Conservation (phyloP, 208 protist species). For the Trypanosoma cruzi region DNA sequence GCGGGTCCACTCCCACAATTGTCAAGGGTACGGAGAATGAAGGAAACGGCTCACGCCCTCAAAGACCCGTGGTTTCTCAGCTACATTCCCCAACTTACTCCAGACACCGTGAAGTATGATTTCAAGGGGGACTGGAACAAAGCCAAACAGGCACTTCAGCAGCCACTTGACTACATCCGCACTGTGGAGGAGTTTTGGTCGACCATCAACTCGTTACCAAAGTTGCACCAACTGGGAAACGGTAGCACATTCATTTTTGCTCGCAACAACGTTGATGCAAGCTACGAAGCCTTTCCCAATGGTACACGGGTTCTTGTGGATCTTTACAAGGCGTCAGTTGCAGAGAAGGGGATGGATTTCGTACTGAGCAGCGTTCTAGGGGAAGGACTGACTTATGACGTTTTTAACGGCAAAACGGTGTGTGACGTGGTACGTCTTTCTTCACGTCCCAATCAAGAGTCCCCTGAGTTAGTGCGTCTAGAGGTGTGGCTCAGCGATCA, state of each 20-base stretch:
- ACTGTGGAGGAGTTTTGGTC: constrained; percentile 92
- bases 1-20: neutral
- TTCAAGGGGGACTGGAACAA: constrained; percentile 89
- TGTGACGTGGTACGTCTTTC: constrained; percentile 88
- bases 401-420: constrained; percentile 53
- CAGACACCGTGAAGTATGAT: constrained; percentile 67
- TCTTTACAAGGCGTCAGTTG: constrained; percentile 57
- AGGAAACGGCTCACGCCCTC: constrained; percentile 63
- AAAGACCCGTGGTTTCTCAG: constrained; percentile 85
- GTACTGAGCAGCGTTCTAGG: constrained; percentile 78
- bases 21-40: neutral
- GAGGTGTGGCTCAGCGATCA: constrained; percentile 90
- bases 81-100: constrained; percentile 77
- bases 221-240: constrained; percentile 75
- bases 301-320: constrained; percentile 80
- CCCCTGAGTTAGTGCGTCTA: constrained; percentile 67
- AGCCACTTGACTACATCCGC: constrained; percentile 82
- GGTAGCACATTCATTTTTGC: constrained; percentile 86
- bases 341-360: constrained; percentile 66
- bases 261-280: constrained; percentile 82
- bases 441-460: constrained; percentile 61
- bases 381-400: constrained; percentile 61
- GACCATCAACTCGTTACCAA: constrained; percentile 88
- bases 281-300: constrained; percentile 88
- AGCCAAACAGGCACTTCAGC: constrained; percentile 65